phyloP scores from a whole-genome alignment of 2,329 filamentous ascomycete genomes.

The Exophiala phaeomuriformis region DNA sequence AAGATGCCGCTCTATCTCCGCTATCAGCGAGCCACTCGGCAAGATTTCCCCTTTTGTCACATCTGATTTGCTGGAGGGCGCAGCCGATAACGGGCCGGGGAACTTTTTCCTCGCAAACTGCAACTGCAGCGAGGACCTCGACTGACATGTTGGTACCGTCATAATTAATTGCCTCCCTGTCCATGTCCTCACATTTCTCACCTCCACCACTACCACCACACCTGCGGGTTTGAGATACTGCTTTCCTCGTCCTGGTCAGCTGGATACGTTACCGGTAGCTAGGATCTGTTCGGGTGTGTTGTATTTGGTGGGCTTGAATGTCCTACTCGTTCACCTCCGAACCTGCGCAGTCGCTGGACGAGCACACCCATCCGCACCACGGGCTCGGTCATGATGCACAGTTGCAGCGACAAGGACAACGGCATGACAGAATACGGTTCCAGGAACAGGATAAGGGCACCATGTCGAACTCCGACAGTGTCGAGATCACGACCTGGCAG shows the following conservation, averaged over 20 bases:
- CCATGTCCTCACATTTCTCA: neutral
- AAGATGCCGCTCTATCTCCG: constrained; percentile 7
- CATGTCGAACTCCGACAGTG: constrained; percentile 16
- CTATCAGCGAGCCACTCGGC: neutral
- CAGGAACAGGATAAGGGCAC: constrained; percentile 16
- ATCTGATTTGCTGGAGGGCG: neutral
- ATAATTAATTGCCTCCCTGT: constrained; percentile 14
- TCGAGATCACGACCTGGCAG: constrained; percentile 68
- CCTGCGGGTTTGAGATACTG: neutral
- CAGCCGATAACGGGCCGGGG: constrained; percentile 9
- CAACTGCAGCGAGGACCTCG: neutral
- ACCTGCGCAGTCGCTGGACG: constrained; percentile 20
- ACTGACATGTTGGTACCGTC: neutral
- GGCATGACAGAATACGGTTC: constrained; percentile 27
- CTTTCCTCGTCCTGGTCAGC: neutral
- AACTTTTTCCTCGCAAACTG: constrained; percentile 1
- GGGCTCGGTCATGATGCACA: constrained; percentile 19
- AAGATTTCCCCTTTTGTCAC: neutral
- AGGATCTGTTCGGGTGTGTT: neutral
- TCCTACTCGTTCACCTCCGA: constrained; percentile 21
- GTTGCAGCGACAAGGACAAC: constrained; percentile 18
- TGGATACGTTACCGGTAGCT: neutral
- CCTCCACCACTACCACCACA: neutral
- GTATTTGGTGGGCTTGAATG: constrained; percentile 17
- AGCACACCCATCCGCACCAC: constrained; percentile 14